These are phyloP conservation scores for Russula sp. DNA, from an alignment of 768 basidiomycete species.

Conservation along the genomic window DNA sequence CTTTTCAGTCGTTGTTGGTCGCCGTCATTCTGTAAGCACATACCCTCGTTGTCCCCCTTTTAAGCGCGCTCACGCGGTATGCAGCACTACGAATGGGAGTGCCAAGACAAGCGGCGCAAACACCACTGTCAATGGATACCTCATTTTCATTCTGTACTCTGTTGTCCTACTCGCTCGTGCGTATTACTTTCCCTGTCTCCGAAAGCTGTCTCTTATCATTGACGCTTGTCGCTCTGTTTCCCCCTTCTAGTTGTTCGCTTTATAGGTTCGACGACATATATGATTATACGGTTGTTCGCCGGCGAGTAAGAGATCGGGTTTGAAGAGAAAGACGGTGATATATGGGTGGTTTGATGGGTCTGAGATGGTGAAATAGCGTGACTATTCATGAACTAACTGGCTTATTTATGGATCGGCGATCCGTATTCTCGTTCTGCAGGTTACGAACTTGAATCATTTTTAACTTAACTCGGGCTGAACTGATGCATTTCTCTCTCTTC, in stretches of 20 bases:
- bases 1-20: conserved; percentile 58
- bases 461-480: background rate
- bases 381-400: background rate
- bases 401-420: background rate
- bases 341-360: background rate
- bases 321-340: background rate
- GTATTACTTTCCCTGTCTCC: conserved; percentile 37
- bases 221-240: background rate
- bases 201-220: background rate
- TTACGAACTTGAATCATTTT: background rate
- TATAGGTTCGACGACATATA: conserved; percentile 74
- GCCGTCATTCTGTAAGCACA: conserved; percentile 66
- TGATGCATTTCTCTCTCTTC: background rate
- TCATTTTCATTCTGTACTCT: conserved; percentile 85
- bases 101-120: conserved; percentile 48
- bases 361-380: background rate
- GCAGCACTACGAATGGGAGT: conserved; percentile 49
- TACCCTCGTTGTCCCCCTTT: background rate
- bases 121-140: conserved; percentile 73
- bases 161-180: conserved; percentile 84
- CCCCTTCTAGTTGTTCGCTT: conserved; percentile 69
- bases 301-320: conserved; percentile 57
- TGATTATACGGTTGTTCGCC: conserved; percentile 83
- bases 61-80: conserved; percentile 4
- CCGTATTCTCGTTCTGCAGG: background rate